Percentiles rank a stretch among this genome's conserved stretches.
phyloP scores from a whole-genome alignment of 306 rosid genomes.

The Castanopsis chinensis region DNA sequence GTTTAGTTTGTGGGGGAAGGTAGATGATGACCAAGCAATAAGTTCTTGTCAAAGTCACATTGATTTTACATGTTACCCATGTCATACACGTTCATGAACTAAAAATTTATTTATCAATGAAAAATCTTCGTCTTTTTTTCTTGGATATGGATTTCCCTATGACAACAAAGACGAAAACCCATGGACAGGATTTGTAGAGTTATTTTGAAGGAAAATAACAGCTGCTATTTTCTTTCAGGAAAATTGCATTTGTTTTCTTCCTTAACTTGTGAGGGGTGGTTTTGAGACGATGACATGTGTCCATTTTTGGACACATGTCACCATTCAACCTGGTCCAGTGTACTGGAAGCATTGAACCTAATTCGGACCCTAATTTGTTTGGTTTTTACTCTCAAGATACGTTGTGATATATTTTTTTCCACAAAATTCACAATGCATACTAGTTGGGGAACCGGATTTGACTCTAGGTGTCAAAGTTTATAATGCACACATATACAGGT shows the following conservation, averaged over 20 bases:
- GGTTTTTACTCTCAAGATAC: too few relatives aligned
- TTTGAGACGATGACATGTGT: too few relatives aligned
- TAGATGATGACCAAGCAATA: constrained; percentile 12
- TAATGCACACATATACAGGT: too few relatives aligned
- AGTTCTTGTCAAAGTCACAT: background rate
- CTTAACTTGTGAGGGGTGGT: background rate
- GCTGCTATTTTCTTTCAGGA: background rate
- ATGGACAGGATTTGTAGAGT: background rate
- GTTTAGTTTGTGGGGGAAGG: background rate
- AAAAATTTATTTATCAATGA: background rate
- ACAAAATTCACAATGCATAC: too few relatives aligned
- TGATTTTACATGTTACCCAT: background rate
- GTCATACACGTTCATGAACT: background rate
- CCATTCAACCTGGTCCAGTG: rapidly evolving
- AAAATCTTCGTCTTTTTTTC: background rate
- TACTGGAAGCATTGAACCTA: too few relatives aligned
- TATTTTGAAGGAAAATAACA: background rate
- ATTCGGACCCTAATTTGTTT: too few relatives aligned
- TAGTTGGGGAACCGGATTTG: too few relatives aligned
- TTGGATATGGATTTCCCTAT: constrained; percentile 10
- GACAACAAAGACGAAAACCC: background rate
- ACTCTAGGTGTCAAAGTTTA: too few relatives aligned
- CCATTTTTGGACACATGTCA: too few relatives aligned
- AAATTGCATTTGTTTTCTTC: background rate
- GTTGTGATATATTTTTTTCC: too few relatives aligned